Conservation (phyloP, 225 moss, liverwort and hornwort genomes). For the Pseudisothecium myosuroides region DNA sequence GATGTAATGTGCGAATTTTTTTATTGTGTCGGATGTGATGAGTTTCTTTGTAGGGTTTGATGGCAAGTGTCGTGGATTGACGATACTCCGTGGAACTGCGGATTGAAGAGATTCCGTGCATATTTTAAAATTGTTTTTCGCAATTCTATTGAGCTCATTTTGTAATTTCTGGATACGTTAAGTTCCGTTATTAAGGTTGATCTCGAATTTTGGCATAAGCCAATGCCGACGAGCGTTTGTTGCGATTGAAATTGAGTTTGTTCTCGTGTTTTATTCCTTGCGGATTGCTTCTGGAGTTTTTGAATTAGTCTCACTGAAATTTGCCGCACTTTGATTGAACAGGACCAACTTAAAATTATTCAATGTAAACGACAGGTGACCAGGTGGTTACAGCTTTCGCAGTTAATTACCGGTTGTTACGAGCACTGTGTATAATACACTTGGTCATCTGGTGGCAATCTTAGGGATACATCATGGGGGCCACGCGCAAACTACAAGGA, state of each 20-base stretch:
- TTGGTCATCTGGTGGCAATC: slow-evolving; percentile 23
- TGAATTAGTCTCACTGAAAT: background rate
- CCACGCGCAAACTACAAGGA: slow-evolving; percentile 59
- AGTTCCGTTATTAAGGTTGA: background rate
- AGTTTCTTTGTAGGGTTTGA: background rate
- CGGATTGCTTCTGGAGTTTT: background rate
- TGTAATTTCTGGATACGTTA: background rate
- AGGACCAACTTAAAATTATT: slow-evolving; percentile 8
- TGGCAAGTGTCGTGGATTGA: background rate
- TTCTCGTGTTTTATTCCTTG: background rate
- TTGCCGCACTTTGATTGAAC: background rate
- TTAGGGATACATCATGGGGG: slow-evolving; percentile 40
- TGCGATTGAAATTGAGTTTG: background rate
- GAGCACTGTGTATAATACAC: background rate
- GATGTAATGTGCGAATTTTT: background rate
- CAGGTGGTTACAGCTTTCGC: slow-evolving; percentile 27
- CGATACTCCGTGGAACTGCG: background rate
- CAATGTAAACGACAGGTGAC: slow-evolving; percentile 27
- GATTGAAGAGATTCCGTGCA: background rate
- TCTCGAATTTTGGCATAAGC: background rate
- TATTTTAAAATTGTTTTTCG: background rate
- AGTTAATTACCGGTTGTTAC: background rate
- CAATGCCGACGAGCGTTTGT: background rate
- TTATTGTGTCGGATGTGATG: background rate
- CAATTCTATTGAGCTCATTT: background rate